Conservation (phyloP, 2,329 filamentous ascomycete genomes). For the Clarireedia hainanense region DNA sequence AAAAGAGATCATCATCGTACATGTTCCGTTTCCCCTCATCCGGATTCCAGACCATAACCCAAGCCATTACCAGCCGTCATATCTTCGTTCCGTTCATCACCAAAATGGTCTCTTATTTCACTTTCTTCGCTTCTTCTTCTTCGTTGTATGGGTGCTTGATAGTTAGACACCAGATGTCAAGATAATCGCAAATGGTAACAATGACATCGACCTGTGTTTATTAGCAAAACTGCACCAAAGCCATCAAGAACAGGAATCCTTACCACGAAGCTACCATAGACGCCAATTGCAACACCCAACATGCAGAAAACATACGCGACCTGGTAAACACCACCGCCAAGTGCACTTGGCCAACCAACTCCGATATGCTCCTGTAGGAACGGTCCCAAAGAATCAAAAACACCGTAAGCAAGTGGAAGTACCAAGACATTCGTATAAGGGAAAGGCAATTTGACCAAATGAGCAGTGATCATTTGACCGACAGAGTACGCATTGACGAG, state of each 20-base stretch:
- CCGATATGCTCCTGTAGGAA: conserved; percentile 46
- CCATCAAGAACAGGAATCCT: conserved; percentile 18
- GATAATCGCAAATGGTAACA: conserved; percentile 92
- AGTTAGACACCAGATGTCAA: conserved; percentile 96
- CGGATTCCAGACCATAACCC: background rate
- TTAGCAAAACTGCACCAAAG: background rate
- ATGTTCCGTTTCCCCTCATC: background rate
- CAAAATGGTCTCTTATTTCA: conserved; percentile 8
- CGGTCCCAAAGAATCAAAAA: conserved; percentile 74
- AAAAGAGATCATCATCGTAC: background rate
- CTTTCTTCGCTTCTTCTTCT: conserved; percentile 30
- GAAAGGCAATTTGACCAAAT: conserved; percentile 80
- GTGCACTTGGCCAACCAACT: conserved; percentile 65
- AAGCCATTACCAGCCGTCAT: background rate
- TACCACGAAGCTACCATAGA: conserved; percentile 94
- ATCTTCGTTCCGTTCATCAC: background rate
- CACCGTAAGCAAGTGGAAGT: conserved; percentile 68
- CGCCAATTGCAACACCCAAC: conserved; percentile 73
- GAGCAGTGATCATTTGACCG: conserved; percentile 90
- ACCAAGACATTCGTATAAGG: conserved; percentile 85
- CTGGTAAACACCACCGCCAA: conserved; percentile 76
- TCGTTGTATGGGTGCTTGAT: conserved; percentile 72
- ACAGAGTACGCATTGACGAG: conserved; percentile 92
- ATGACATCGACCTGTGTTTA: conserved; percentile 70
- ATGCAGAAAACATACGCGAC: conserved; percentile 86